phyloP scores from a whole-genome alignment of 2,329 filamentous ascomycete genomes.

The Knufia petricola region DNA sequence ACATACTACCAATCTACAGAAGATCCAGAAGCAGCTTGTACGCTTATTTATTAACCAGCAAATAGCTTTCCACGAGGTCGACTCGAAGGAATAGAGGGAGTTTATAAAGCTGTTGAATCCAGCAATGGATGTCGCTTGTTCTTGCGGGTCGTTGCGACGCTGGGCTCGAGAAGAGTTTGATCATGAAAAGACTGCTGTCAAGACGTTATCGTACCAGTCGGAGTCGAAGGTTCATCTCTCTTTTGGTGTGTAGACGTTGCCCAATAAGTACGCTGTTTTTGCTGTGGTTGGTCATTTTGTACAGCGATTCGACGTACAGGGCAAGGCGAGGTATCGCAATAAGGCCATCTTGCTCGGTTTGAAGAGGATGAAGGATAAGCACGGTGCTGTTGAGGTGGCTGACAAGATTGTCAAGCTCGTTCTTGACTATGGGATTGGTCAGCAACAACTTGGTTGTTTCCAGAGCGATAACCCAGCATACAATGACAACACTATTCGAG shows the following conservation, averaged over 20 bases:
- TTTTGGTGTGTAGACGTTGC: neutral
- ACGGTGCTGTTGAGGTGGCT: neutral
- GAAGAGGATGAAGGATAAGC: conserved; percentile 1
- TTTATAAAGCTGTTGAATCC: too few relatives aligned
- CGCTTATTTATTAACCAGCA: too few relatives aligned
- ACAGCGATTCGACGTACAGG: neutral
- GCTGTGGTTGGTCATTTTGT: neutral
- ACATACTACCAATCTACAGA: too few relatives aligned
- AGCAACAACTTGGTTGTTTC: neutral
- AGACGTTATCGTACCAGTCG: too few relatives aligned
- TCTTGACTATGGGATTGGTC: neutral
- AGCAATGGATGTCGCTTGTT: too few relatives aligned
- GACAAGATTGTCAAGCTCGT: neutral
- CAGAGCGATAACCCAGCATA: neutral
- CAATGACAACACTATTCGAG: neutral
- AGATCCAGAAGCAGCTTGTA: too few relatives aligned
- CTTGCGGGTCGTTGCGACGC: too few relatives aligned
- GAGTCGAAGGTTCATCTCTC: too few relatives aligned
- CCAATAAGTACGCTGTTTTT: neutral
- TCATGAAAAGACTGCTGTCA: too few relatives aligned
- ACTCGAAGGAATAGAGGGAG: too few relatives aligned
- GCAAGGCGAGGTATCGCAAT: neutral
- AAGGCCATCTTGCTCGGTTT: neutral
- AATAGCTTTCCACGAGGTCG: too few relatives aligned
- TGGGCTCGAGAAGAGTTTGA: too few relatives aligned